Evolutionary conservation across 192 early-diverging fungal genomes (phyloP).

Genomic region (Entomortierella parvispora): DNA sequence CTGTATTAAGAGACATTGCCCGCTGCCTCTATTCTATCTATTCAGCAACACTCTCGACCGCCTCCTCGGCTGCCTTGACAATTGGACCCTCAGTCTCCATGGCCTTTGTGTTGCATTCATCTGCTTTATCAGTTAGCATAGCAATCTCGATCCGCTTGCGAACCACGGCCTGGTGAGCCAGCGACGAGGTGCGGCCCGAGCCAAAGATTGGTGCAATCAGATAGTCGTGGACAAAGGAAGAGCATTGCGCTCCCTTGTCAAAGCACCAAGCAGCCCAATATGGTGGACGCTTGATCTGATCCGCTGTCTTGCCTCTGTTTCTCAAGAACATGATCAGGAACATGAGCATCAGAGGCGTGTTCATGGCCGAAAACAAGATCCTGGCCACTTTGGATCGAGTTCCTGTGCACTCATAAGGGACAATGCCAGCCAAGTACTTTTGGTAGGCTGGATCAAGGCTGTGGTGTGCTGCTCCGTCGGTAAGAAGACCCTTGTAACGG

Average conservation of each 20-base stretch:
- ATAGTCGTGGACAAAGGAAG: slow-evolving; percentile 11
- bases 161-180: slow-evolving; percentile 7
- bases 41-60: slow-evolving; percentile 12
- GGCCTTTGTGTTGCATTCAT: neutral
- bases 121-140: neutral
- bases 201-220: slow-evolving; percentile 25
- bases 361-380: slow-evolving; percentile 1
- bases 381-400: slow-evolving; percentile 20
- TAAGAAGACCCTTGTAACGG: slow-evolving; percentile 45
- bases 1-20: too few relatives aligned
- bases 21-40: too few relatives aligned
- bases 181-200: slow-evolving; percentile 18
- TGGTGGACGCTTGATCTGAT: slow-evolving; percentile 10
- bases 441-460: slow-evolving; percentile 38
- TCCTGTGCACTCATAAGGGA: slow-evolving; percentile 33
- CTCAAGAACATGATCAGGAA: slow-evolving; percentile 9
- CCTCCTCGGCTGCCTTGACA: neutral
- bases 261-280: slow-evolving; percentile 30
- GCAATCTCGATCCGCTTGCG: slow-evolving; percentile 12
- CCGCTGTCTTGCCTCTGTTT: slow-evolving; percentile 11
- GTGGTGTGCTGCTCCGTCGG: slow-evolving; percentile 35
- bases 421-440: slow-evolving; percentile 27
- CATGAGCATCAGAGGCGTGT: slow-evolving; percentile 14
- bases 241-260: slow-evolving; percentile 20
- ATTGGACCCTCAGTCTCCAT: neutral